phyloP scores from a whole-genome alignment of 148 eudicot species.

The Suaeda aralocaspica region DNA sequence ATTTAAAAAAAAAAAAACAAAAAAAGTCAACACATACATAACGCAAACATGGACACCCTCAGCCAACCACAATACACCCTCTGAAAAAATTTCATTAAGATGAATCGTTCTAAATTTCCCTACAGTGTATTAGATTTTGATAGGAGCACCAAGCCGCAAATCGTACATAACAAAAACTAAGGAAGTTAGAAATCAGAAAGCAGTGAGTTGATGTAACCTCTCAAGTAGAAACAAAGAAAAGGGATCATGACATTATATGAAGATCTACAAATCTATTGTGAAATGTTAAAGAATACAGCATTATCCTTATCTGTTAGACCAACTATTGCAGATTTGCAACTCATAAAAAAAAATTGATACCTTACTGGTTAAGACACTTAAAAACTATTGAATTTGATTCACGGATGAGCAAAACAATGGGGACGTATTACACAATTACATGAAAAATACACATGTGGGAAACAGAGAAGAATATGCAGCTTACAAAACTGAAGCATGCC shows the following conservation, averaged over 20 bases:
- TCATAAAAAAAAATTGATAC: too few relatives aligned
- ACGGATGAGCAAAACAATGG: background rate
- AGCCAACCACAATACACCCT: too few relatives aligned
- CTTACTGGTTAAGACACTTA: conserved; percentile 13
- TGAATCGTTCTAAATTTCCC: too few relatives aligned
- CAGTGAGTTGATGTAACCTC: background rate
- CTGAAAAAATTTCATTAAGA: too few relatives aligned
- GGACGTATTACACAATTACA: conserved; percentile 29
- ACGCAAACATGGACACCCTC: too few relatives aligned
- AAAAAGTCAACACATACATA: too few relatives aligned
- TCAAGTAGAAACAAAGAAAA: background rate
- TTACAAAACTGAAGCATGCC: conserved; percentile 20
- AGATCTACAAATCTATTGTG: conserved; percentile 16
- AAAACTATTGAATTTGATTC: background rate
- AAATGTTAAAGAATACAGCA: conserved; percentile 24
- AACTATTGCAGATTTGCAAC: background rate
- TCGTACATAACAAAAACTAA: too few relatives aligned
- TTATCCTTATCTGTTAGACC: background rate
- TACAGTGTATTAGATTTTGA: too few relatives aligned
- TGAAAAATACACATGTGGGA: conserved; percentile 44
- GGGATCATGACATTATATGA: background rate
- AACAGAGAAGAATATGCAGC: conserved; percentile 22
- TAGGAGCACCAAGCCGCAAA: too few relatives aligned
- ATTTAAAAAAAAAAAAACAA: too few relatives aligned
- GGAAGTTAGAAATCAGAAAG: background rate